A percentile compares a stretch with the other conserved stretches of the same genome.
phyloP scores from a whole-genome alignment of 305 asterid genomes.

The Fraxinus sp. region DNA sequence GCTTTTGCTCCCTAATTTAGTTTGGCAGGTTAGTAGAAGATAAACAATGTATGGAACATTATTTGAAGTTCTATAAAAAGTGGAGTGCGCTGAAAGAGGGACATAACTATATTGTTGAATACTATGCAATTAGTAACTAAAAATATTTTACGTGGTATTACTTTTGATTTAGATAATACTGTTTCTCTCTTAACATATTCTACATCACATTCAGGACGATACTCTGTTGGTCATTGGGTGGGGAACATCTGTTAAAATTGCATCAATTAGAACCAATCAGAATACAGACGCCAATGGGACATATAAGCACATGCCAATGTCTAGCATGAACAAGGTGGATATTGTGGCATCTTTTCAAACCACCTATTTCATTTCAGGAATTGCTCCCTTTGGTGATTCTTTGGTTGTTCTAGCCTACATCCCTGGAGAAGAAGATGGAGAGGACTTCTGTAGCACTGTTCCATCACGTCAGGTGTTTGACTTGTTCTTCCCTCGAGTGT shows the following conservation, averaged over 20 bases:
- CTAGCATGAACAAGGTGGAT: slow-evolving; percentile 88
- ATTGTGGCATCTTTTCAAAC: slow-evolving; percentile 95
- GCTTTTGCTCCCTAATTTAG: slow-evolving; percentile 89
- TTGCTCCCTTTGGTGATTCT: slow-evolving; percentile 95
- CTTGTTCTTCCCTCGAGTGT: slow-evolving; percentile 16
- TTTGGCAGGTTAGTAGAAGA: slow-evolving; percentile 79
- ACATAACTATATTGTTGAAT: slow-evolving; percentile 11
- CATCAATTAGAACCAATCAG: slow-evolving; percentile 65
- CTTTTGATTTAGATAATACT: slow-evolving; percentile 17
- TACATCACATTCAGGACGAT: slow-evolving; percentile 68
- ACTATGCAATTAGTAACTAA: slow-evolving; percentile 5
- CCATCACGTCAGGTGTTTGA: slow-evolving; percentile 86
- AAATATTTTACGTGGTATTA: slow-evolving; percentile 14
- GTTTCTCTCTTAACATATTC: slow-evolving; percentile 26
- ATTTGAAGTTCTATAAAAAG: not conserved
- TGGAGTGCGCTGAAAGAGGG: slow-evolving; percentile 20
- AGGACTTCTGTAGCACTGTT: slow-evolving; percentile 65
- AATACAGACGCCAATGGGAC: slow-evolving; percentile 63
- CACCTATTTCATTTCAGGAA: slow-evolving; percentile 89
- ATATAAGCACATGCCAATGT: slow-evolving; percentile 56
- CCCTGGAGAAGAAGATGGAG: slow-evolving; percentile 83
- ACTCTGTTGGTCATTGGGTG: slow-evolving; percentile 89
- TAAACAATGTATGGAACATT: slow-evolving; percentile 5
- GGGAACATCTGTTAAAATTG: slow-evolving; percentile 89
- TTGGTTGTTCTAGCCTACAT: slow-evolving; percentile 92